Conservation (phyloP, 2,329 filamentous ascomycete genomes). For the Alternaria sp. region DNA sequence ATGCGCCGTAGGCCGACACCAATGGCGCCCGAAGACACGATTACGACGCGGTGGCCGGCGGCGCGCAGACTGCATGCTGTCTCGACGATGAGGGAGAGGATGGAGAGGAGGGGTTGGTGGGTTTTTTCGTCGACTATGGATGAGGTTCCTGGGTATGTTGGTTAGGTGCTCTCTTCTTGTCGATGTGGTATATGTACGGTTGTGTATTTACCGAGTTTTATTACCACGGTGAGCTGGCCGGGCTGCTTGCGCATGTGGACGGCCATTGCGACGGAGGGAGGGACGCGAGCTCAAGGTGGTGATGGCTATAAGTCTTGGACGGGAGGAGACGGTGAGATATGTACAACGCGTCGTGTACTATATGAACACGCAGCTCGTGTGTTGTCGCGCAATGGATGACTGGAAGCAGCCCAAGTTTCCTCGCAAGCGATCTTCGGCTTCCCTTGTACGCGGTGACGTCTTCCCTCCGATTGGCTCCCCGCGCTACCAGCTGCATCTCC, state of each 20-base stretch:
- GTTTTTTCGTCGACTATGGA: constrained; percentile 98
- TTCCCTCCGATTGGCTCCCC: constrained; percentile 33
- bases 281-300: neutral
- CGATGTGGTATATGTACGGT: constrained; percentile 31
- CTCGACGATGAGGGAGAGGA: constrained; percentile 90
- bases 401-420: constrained; percentile 20
- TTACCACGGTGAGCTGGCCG: constrained; percentile 72
- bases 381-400: constrained; percentile 19
- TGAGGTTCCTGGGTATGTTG: constrained; percentile 75
- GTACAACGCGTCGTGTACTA: neutral
- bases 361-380: neutral
- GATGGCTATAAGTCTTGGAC: neutral
- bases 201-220: constrained; percentile 75
- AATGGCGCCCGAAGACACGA: constrained; percentile 97
- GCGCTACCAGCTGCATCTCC: constrained; percentile 10
- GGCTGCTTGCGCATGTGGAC: constrained; percentile 60
- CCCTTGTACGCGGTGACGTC: constrained; percentile 14
- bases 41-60: constrained; percentile 91
- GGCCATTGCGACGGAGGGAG: constrained; percentile 25
- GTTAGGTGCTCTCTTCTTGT: constrained; percentile 34
- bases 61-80: constrained; percentile 85
- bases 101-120: constrained; percentile 90
- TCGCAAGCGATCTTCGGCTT: constrained; percentile 18
- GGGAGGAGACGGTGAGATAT: neutral
- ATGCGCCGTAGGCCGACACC: constrained; percentile 90